These are phyloP conservation scores for Rhizopogon sp. DNA, from an alignment of 768 basidiomycete species.

Conservation along the genomic window DNA sequence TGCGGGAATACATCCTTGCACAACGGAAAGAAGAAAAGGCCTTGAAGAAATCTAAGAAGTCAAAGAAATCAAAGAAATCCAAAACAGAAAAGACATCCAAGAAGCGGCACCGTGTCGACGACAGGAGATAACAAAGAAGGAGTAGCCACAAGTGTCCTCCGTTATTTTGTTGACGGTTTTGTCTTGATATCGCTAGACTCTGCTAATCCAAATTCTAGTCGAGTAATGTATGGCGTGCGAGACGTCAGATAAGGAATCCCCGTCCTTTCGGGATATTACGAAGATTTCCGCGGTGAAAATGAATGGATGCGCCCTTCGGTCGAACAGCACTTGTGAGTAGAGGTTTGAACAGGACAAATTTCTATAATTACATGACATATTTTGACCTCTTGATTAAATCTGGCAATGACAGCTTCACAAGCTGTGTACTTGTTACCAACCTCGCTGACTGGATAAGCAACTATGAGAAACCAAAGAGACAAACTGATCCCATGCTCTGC, in stretches of 20 bases:
- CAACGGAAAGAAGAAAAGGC: slow-evolving; percentile 71
- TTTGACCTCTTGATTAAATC: not conserved
- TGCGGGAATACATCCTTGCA: slow-evolving; percentile 86
- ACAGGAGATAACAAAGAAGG: not conserved
- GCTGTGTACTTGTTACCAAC: too few species aligned
- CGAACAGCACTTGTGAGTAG: not conserved
- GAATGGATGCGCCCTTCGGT: not conserved
- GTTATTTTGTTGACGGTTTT: not conserved
- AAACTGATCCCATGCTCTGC: not conserved
- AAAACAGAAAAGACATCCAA: slow-evolving; percentile 70
- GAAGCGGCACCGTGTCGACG: slow-evolving; percentile 43
- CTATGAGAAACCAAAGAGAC: not conserved
- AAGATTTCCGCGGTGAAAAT: not conserved
- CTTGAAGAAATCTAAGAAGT: slow-evolving; percentile 54
- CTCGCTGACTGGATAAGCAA: not conserved
- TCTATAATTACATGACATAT: not conserved
- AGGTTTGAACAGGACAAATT: not conserved
- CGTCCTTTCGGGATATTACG: not conserved
- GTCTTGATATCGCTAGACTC: not conserved
- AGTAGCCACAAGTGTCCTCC: not conserved
- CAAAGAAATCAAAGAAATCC: slow-evolving; percentile 56
- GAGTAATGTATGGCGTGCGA: not conserved
- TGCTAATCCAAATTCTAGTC: not conserved
- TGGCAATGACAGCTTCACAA: not conserved
- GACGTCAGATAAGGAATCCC: not conserved